Percentiles rank a stretch among this genome's conserved stretches.
Evolutionary conservation across 2,329 filamentous ascomycete species (phyloP).

Genomic region (Colletotrichum orbiculare): DNA sequence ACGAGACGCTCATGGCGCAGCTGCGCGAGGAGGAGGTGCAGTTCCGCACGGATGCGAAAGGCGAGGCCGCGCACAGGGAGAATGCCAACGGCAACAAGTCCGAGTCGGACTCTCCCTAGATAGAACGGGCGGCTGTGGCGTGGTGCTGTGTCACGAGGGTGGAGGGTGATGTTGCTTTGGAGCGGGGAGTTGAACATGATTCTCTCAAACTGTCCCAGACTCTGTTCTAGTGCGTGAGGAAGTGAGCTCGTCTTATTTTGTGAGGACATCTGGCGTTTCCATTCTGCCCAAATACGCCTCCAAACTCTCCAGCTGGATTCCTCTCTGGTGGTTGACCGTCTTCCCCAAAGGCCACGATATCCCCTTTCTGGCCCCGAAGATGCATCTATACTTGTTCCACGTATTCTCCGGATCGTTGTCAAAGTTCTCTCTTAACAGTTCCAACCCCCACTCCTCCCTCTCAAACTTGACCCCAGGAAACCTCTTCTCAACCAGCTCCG

Average conservation of each 20-base stretch:
- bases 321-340: conserved; percentile 64
- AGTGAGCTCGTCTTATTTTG: not conserved
- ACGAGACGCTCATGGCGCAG: conserved; percentile 30
- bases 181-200: too few species aligned
- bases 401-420: conserved; percentile 56
- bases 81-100: conserved; percentile 11
- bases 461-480: conserved; percentile 52
- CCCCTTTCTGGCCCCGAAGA: conserved; percentile 69
- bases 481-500: conserved; percentile 61
- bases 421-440: conserved; percentile 58
- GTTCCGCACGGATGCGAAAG: conserved; percentile 28
- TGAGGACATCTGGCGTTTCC: not conserved
- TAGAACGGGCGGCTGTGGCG: too few species aligned
- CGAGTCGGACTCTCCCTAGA: conserved; percentile 19
- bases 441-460: conserved; percentile 61
- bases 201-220: too few species aligned
- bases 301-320: conserved; percentile 57
- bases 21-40: conserved; percentile 28
- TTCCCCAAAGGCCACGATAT: conserved; percentile 66
- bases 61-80: conserved; percentile 27
- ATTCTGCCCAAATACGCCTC: conserved; percentile 48
- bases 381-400: conserved; percentile 69
- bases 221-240: too few species aligned
- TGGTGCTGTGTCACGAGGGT: too few species aligned
- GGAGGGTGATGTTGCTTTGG: too few species aligned